Percentiles rank a stretch among this genome's conserved stretches.
Conservation (phyloP, 2,329 filamentous ascomycete genomes). For the Chrysosporium queenslandicum region DNA sequence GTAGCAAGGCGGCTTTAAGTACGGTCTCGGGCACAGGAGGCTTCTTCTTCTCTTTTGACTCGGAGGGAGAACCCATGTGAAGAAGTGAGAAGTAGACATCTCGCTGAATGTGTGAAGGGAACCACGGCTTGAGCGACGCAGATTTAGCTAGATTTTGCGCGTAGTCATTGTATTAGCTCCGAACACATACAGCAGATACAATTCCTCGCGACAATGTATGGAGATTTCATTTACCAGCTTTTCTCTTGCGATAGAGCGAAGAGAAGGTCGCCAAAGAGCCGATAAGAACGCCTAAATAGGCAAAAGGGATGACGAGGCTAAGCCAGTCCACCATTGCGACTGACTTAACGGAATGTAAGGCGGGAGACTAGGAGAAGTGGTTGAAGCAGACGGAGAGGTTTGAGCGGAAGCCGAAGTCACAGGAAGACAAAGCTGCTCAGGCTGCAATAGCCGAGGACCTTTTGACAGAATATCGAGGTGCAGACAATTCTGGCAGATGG, state of each 20-base stretch:
- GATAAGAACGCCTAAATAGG: constrained; percentile 78
- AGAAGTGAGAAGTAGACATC: constrained; percentile 91
- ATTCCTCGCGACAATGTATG: too few species aligned
- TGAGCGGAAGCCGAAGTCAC: not conserved
- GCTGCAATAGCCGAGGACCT: not conserved
- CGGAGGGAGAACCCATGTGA: constrained; percentile 54
- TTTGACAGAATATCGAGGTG: not conserved
- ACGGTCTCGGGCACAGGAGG: constrained; percentile 69
- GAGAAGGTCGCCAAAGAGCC: constrained; percentile 89
- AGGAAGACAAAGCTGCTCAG: not conserved
- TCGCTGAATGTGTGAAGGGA: constrained; percentile 77
- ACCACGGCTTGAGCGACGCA: constrained; percentile 86
- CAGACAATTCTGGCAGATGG: not conserved
- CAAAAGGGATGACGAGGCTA: constrained; percentile 73
- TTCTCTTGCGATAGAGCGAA: constrained; percentile 82
- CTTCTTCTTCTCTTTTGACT: constrained; percentile 54
- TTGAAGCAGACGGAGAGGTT: not conserved
- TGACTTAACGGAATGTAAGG: not conserved
- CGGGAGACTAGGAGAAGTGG: not conserved
- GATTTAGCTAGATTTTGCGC: constrained; percentile 51
- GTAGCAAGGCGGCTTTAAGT: constrained; percentile 75
- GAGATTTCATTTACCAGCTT: constrained; percentile 62
- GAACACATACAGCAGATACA: not conserved
- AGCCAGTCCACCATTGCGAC: constrained; percentile 59
- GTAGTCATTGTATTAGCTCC: constrained; percentile 4